Base-by-base conservation (phyloP, 2,329 filamentous ascomycete genomes). In the Trichoderma oligosporum region DNA sequence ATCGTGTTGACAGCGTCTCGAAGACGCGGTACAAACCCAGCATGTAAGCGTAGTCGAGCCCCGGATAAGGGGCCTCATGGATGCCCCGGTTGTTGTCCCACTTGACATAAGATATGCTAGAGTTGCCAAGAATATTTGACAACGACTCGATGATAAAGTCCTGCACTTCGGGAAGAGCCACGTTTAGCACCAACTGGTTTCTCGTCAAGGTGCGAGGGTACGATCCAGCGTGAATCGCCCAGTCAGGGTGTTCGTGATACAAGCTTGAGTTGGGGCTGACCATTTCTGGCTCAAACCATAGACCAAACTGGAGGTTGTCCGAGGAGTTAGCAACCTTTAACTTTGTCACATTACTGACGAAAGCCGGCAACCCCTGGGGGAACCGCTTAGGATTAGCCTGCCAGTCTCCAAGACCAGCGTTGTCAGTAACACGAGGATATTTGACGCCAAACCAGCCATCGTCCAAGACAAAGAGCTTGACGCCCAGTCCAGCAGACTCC, bases 261-360 rank as follows among this genome's bases (percentile, higher is more conserved):
- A 87, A 73, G 2, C 74, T 78, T 0, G 84, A 86, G 53, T 83
- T 80, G 1, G 81, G 79, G 57, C 83, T 85, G 48, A 86, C 79
- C 85, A 87, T 87, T 63, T 87, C 84, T 0, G 83, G 84, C 65
- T 87, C 85, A 2, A 87, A 76, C 84, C 84, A 87, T 3, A 87
- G 74, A 14, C 84, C 84, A 61, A 87, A 87, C 11, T 77, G 74
- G 45, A 87, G 67, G 2, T 78, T 74, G 0, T 73, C 70, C 0
- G 76, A 74, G 0, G 78, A 74, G 27, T 80, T 77, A 2, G 74
- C 68, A 0, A 77, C 75, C 3, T 75, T 72, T 5, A 84, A 73
- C 7, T 73, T 70, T 4, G 76, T 82, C 31, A 86, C 73, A 4
- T 76, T 72, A 0, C 76, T 68, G 1, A 85, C 78, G 1, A 84